Evolutionary conservation across 257 asterid genomes (phyloP), one percentile per base, ranked within the genome.

Genomic region (Ligustrum vulgare): DNA sequence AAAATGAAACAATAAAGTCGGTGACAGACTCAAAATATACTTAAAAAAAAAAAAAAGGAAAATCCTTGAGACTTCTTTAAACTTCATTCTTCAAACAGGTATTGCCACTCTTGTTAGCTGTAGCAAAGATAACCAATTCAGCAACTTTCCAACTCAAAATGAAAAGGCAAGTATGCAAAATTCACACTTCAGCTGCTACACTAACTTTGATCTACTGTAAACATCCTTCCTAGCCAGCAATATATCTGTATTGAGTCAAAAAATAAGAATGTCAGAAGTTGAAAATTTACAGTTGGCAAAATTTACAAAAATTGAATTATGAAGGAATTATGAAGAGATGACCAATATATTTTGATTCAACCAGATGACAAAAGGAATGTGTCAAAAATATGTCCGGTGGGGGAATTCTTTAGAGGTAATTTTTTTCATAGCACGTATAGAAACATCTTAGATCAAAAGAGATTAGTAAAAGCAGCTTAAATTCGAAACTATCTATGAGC

Each of bases 81-180:
- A 63, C 35, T 22, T 25, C 67, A 60, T 60, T 74, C 81, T 72
- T 78, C 69, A 63, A 65, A 78, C 67, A 25, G 35, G 67, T 60
- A 78, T 67, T 45, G 72, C 33, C 77, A 64, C 51, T 78, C 78
- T 71, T 60, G 82, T 79, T 74, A 79, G 82, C 78, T 71, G 79
- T 68, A 67, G 71, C 65, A 72, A 68, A 68, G 75, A 79, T 79
- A 54, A 62, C 71, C 82, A 68, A 68, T 47, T 78, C 66, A 73
- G 37, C 60, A 73, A 49, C 67, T 66, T 67, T 68, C 56, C 67
- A 72, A 67, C 43, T 73, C 47, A 54, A 73, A 41, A 41, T 41
- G 49, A 9, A 10, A 11, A 41, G 0, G 49, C 16, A 41, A 11
- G 16, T 10, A 41, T 41, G 49, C 16, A 41, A 41, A 79, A 73